Base-by-base conservation (phyloP, 1,139 yeast species). In the Wickerhamomyces sp. region DNA sequence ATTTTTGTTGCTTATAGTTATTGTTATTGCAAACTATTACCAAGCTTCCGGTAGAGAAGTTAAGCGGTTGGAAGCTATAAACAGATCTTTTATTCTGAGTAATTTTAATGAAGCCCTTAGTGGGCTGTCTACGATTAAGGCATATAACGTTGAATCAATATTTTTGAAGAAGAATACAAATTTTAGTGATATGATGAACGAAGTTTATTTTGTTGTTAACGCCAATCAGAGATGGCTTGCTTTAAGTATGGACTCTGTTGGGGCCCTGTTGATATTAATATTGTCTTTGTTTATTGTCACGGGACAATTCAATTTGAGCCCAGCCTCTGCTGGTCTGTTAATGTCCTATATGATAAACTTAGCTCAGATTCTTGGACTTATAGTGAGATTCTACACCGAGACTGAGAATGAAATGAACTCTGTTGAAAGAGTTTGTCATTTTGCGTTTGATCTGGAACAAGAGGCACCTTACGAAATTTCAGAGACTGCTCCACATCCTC, bases 201-300 rank as follows among this genome's bases (percentile, higher is more conserved):
- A 83, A 50, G 84, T 90, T 2, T 78, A 81, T 51, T 81, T 69
- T 52, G 47, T 85, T 41, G 73, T 81, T 8, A 65, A 78, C 47
- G 84, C 81, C 1, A 75, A 76, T 46, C 95, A 85, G 63, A 74
- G 92, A 56, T 87, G 95, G 95, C 71, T 85, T 33, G 75, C 80
- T 15, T 61, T 83, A 37, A 74, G 81, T 40, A 64, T 84, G 47
- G 86, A 80, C 55, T 48, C 68, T 34, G 58, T 77, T 29, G 81
- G 83, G 1, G 60, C 69, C 26, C 48, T 58, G 30, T 58, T 73
- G 40, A 68, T 70, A 2, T 48, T 68, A 21, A 65, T 78, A 46
- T 65, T 75, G 20, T 61, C 83, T 0, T 57, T 86, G 49, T 68
- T 86, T 21, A 80, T 88, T 64, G 82, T 80, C 18, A 73, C 76